A percentile compares a stretch with the other conserved stretches of the same genome.
phyloP scores from a whole-genome alignment of 306 rosid species.

The Astragalus membranaceus region DNA sequence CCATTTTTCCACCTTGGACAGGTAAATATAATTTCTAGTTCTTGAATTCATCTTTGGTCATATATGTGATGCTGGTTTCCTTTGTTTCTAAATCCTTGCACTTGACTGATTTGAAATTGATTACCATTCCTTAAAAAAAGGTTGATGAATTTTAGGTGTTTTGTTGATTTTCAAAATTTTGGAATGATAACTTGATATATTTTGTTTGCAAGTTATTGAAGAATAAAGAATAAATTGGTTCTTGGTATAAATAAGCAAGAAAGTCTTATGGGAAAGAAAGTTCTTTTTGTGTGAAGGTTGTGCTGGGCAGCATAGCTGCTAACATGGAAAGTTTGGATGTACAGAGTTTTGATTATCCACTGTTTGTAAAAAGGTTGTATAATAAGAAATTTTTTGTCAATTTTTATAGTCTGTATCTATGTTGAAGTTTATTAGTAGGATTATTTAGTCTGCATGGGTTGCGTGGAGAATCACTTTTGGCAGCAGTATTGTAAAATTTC shows the following conservation, averaged over 20 bases:
- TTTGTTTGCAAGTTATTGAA: not conserved
- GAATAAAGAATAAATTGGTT: not conserved
- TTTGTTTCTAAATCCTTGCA: not conserved
- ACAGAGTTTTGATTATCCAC: not conserved
- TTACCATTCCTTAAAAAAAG: not conserved
- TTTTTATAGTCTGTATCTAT: not conserved
- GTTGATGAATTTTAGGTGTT: not conserved
- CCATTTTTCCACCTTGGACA: slow-evolving; percentile 79
- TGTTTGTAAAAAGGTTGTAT: not conserved
- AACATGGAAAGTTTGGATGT: not conserved
- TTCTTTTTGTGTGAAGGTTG: not conserved
- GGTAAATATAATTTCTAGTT: slow-evolving; percentile 35
- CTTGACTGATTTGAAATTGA: slow-evolving; percentile 1
- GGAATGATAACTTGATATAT: not conserved
- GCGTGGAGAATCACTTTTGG: not conserved
- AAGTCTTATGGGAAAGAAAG: not conserved
- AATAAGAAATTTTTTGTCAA: not conserved
- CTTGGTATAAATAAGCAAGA: not conserved
- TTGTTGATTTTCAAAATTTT: slow-evolving; percentile 1
- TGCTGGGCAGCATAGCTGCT: not conserved
- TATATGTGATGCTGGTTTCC: not conserved
- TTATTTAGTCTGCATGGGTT: not conserved
- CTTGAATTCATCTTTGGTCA: slow-evolving; percentile 1
- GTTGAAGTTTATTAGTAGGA: not conserved
- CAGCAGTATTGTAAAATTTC: not conserved